Evolutionary conservation across 2,329 filamentous ascomycete species (phyloP).

Genomic region (Mycogone perniciosa): DNA sequence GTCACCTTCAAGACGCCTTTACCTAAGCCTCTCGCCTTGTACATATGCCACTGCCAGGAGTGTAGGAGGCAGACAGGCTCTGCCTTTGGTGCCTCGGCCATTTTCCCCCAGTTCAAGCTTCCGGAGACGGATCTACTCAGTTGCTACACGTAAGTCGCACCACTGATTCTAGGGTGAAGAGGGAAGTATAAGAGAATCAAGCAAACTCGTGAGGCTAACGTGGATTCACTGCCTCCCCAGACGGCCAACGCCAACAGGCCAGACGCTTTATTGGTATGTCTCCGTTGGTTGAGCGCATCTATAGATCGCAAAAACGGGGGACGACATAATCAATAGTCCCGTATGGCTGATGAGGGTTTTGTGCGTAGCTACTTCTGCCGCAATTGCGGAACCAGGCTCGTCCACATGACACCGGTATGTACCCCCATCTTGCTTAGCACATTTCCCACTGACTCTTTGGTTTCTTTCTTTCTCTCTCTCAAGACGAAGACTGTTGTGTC

Average conservation of each 20-base stretch:
- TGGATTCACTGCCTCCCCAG: slow-evolving; percentile 26
- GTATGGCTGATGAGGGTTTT: slow-evolving; percentile 4
- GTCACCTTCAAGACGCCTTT: slow-evolving; percentile 58
- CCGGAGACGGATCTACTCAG: slow-evolving; percentile 43
- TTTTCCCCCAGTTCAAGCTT: slow-evolving; percentile 60
- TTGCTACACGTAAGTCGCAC: slow-evolving; percentile 44
- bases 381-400: slow-evolving; percentile 57
- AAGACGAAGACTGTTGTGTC: slow-evolving; percentile 54
- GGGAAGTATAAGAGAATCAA: neutral
- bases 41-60: slow-evolving; percentile 64
- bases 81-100: slow-evolving; percentile 62
- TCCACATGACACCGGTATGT: slow-evolving; percentile 54
- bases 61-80: slow-evolving; percentile 60
- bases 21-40: slow-evolving; percentile 54
- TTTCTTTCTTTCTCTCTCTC: neutral
- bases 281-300: neutral
- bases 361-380: slow-evolving; percentile 56
- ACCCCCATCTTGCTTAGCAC: neutral
- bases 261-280: slow-evolving; percentile 51
- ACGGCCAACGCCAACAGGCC: slow-evolving; percentile 50
- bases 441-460: neutral
- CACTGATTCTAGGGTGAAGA: neutral
- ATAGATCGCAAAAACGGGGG: no score
- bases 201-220: neutral
- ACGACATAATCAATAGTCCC: no score